These are phyloP conservation scores for Calamus simplicifolius DNA, from an alignment of 176 grass and related monocot genomes.

Conservation along the genomic window DNA sequence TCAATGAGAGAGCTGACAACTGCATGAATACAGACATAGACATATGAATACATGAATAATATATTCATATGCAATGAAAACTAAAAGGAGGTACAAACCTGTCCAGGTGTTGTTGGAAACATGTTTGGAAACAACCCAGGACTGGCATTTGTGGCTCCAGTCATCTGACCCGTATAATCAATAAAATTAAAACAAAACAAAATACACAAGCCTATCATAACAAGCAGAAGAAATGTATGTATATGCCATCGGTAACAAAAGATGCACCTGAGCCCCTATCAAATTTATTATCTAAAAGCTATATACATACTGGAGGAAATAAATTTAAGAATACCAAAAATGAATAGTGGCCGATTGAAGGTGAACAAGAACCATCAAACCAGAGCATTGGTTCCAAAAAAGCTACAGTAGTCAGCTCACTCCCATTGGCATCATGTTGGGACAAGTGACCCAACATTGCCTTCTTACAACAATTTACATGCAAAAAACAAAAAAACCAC, in stretches of 20 bases:
- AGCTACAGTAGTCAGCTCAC: slow-evolving; percentile 67
- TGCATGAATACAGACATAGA: slow-evolving; percentile 6
- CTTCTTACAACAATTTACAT: slow-evolving; percentile 74
- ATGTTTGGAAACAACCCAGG: slow-evolving; percentile 79
- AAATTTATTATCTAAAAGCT: slow-evolving; percentile 1
- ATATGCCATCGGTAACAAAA: slow-evolving; percentile 6
- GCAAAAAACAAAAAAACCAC: slow-evolving; percentile 76
- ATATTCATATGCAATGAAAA: background rate
- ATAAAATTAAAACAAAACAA: slow-evolving; percentile 9
- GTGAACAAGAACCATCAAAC: slow-evolving; percentile 62
- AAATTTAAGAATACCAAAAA: slow-evolving; percentile 27
- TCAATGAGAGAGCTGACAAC: slow-evolving; percentile 65
- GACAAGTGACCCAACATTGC: slow-evolving; percentile 71
- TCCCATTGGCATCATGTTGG: slow-evolving; percentile 76
- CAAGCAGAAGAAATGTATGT: slow-evolving; percentile 15
- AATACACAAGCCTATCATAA: slow-evolving; percentile 10
- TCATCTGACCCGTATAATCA: slow-evolving; percentile 56
- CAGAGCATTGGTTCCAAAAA: slow-evolving; percentile 75
- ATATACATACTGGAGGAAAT: slow-evolving; percentile 22
- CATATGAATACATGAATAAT: background rate
- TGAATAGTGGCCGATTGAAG: slow-evolving; percentile 41
- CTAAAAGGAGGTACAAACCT: slow-evolving; percentile 31
- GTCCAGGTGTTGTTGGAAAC: slow-evolving; percentile 59
- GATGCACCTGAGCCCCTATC: slow-evolving; percentile 6
- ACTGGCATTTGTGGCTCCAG: slow-evolving; percentile 33